Conservation (phyloP, 2,329 filamentous ascomycete genomes). For the Pezicula carpinea region DNA sequence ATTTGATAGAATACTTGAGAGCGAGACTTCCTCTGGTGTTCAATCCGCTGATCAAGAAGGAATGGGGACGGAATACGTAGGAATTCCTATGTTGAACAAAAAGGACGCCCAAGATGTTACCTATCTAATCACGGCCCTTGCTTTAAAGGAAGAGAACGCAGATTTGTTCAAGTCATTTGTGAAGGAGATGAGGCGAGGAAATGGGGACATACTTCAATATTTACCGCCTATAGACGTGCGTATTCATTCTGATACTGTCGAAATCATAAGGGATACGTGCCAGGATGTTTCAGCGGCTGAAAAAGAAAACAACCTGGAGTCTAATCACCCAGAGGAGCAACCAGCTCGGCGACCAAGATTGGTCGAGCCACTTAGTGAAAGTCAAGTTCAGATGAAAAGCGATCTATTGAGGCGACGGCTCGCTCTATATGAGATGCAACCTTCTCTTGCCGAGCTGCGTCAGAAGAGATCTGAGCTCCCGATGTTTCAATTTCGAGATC, state of each 20-base stretch:
- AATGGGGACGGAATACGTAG: not conserved
- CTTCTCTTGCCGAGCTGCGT: not conserved
- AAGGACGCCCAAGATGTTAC: not conserved
- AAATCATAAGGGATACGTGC: not conserved
- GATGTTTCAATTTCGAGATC: slow-evolving; percentile 77
- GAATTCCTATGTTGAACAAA: not conserved
- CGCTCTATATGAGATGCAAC: not conserved
- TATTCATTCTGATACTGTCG: not conserved
- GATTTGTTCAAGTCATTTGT: not conserved
- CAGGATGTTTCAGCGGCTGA: not conserved
- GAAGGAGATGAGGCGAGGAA: not conserved
- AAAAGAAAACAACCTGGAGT: too few species aligned
- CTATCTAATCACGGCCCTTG: not conserved
- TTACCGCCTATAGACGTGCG: not conserved
- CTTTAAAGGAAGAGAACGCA: not conserved
- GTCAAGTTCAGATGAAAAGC: not conserved
- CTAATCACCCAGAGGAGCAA: too few species aligned
- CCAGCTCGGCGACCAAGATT: not conserved
- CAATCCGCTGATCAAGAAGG: too few species aligned
- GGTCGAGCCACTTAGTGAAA: not conserved
- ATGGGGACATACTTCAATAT: not conserved
- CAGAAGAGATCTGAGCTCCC: slow-evolving; percentile 45
- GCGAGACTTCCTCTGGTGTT: too few species aligned
- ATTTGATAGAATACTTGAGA: too few species aligned
- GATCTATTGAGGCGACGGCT: not conserved